Percentiles rank a stretch among this genome's conserved stretches.
Evolutionary conservation across 2,329 filamentous ascomycete genomes (phyloP).

Genomic region (Proliferodiscus dingleyae): DNA sequence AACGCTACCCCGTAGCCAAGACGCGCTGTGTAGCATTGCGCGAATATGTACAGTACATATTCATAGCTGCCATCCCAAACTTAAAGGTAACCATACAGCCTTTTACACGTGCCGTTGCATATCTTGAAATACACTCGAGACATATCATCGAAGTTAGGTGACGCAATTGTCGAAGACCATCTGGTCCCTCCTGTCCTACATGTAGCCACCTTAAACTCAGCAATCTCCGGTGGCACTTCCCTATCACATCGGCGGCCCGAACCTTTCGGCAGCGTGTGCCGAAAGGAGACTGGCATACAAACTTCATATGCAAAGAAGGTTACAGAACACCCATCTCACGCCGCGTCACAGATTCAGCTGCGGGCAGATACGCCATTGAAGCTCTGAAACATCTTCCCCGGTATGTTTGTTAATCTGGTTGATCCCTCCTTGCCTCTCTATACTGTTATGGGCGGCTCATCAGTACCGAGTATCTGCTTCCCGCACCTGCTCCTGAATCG

Average conservation of each 20-base stretch:
- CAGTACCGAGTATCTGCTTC: conserved; percentile 24
- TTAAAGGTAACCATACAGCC: conserved; percentile 10
- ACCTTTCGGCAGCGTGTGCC: conserved; percentile 23
- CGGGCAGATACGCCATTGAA: conserved; percentile 7
- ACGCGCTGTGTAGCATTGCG: conserved; percentile 9
- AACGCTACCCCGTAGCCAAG: conserved; percentile 4
- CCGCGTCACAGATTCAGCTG: conserved; percentile 22
- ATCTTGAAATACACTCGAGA: conserved; percentile 20
- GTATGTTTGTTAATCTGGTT: conserved; percentile 30
- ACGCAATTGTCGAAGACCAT: no score
- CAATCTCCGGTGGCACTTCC: conserved; percentile 7
- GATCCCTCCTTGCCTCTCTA: conserved; percentile 15
- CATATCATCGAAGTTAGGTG: conserved; percentile 1
- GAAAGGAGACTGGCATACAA: conserved; percentile 19
- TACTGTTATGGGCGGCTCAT: conserved; percentile 19
- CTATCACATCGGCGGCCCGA: conserved; percentile 27
- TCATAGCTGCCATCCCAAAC: conserved; percentile 3
- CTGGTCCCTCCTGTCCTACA: neutral
- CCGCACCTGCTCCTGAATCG: conserved; percentile 14
- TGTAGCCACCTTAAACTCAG: conserved; percentile 4
- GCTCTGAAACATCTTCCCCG: conserved; percentile 18
- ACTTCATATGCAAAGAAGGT: conserved; percentile 27
- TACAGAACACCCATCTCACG: conserved; percentile 23
- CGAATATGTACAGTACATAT: conserved; percentile 15
- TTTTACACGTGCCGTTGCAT: conserved; percentile 21